Evolutionary conservation across 2,329 filamentous ascomycete genomes (phyloP).

Genomic region (Aspergillus sp.): DNA sequence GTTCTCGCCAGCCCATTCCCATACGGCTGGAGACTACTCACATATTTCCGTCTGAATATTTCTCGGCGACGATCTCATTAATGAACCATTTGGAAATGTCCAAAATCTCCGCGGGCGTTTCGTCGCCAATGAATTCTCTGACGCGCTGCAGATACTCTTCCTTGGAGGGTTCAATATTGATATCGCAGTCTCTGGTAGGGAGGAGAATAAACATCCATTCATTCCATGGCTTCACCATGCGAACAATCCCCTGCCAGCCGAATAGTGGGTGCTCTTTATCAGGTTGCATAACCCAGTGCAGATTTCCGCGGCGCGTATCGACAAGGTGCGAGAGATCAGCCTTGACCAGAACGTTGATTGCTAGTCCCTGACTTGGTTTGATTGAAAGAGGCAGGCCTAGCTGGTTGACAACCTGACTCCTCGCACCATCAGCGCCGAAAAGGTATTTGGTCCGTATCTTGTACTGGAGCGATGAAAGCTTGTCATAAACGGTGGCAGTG

Average conservation of each 20-base stretch:
- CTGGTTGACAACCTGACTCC: neutral
- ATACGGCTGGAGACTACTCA: conserved; percentile 20
- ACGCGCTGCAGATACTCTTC: conserved; percentile 36
- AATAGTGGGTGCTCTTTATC: conserved; percentile 48
- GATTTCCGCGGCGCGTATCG: neutral
- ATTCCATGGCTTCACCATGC: conserved; percentile 65
- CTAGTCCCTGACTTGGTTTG: neutral
- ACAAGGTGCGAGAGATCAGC: neutral
- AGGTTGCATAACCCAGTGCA: conserved; percentile 51
- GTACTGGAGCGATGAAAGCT: conserved; percentile 40
- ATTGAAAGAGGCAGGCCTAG: neutral
- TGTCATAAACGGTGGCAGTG: conserved; percentile 25
- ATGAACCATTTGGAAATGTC: conserved; percentile 59
- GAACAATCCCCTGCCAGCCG: conserved; percentile 51
- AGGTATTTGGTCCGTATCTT: conserved; percentile 55
- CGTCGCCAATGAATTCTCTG: conserved; percentile 56
- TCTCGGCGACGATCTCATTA: conserved; percentile 61
- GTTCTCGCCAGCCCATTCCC: too few relatives aligned
- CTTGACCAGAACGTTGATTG: neutral
- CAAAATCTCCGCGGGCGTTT: conserved; percentile 53
- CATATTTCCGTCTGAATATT: conserved; percentile 54
- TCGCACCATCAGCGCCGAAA: conserved; percentile 57
- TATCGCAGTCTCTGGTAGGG: conserved; percentile 32
- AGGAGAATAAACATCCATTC: conserved; percentile 63
- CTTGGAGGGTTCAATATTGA: conserved; percentile 43